These are phyloP conservation scores for Solanum hybrid DNA, from an alignment of 305 asterid genomes.

Conservation along the genomic window DNA sequence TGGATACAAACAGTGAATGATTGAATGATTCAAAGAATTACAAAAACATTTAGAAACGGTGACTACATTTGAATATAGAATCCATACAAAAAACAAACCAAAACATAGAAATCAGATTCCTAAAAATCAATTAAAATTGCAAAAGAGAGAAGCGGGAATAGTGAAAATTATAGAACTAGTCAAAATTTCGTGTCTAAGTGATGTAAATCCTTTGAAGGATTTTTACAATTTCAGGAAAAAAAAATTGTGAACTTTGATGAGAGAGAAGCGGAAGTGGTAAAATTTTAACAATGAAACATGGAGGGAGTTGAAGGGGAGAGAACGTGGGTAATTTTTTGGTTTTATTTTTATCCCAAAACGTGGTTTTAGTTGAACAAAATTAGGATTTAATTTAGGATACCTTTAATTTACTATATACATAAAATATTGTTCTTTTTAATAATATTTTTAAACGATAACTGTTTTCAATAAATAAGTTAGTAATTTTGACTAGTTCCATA, in stretches of 20 bases:
- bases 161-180: background rate
- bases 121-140: background rate
- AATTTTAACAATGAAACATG: background rate
- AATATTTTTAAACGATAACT: too few relatives aligned
- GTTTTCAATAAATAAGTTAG: background rate
- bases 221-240: background rate
- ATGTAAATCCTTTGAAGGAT: too few relatives aligned
- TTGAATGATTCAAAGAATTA: too few relatives aligned
- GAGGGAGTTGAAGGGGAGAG: background rate
- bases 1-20: background rate
- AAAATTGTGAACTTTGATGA: background rate
- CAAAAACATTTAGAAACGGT: background rate
- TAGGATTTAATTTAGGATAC: background rate
- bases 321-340: background rate
- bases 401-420: background rate
- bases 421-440: too few relatives aligned
- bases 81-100: background rate
- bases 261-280: background rate
- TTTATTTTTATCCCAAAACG: background rate
- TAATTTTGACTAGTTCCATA: background rate
- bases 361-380: background rate
- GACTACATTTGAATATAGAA: background rate
- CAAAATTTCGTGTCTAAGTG: background rate
- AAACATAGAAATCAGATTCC: background rate
- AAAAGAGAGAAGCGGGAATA: background rate